Base-by-base conservation (phyloP, 2,329 filamentous ascomycete species). In the Phyllosticta ampelicida region DNA sequence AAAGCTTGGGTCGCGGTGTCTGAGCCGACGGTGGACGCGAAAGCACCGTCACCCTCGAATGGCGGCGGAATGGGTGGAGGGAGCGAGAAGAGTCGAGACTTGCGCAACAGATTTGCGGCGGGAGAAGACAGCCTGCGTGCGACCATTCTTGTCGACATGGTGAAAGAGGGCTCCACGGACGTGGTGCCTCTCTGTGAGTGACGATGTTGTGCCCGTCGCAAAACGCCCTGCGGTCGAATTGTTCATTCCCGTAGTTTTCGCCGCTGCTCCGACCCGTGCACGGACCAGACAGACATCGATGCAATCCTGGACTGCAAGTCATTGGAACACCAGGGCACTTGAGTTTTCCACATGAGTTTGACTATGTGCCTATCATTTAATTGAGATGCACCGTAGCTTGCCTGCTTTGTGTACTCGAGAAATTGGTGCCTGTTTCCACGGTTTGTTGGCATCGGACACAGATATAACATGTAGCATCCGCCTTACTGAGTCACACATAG, bases 81-180 rank as follows among this genome's bases (percentile, higher is more conserved):
- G 58, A 97, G 79, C 21, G 91, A 87, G 75, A 97, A 97, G 65
- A 97, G 81, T 64, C 92, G 88, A 60, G 92, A 97, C 61, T 85
- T 83, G 71, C 92, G 86, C 68, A 97, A 81, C 64, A 97, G 80
- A 62, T 80, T 80, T 57, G 82, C 81, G 56, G 83, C 81, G 30
- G 83, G 83, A 61, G 83, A 86, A n/a, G 68, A 60, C 20, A 63
- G 68, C 60, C 70, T 68, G 50, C 70, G 66, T 55, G 69, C 23
- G 3, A 8, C 66, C 69, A 72, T 72, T n/a, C 36, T 13, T 18
- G 16, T 44, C 23, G 55, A 58, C 55, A 58, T 58, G 19, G 16
- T 29, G 63, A n/a, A 44, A 44, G 36, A 44, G n/a, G 36, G 36
- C 13, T 16, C 11, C 13, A 44, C 36, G 36, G 36, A 26, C 13